Evolutionary conservation across 768 basidiomycete species (phyloP).

Genomic region (Russula foetens): DNA sequence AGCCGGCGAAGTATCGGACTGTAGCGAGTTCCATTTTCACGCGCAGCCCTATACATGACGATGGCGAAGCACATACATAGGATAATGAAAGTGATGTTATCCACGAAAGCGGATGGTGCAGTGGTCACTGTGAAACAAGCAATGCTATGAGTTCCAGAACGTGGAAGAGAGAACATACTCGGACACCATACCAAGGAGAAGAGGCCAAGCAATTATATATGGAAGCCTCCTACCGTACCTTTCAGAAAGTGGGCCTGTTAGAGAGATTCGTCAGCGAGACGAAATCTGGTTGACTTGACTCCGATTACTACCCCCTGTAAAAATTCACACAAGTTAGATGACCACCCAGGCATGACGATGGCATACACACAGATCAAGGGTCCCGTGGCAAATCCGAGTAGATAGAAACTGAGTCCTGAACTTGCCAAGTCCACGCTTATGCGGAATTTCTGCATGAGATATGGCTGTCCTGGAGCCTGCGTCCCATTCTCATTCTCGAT

Average conservation of each 20-base stretch:
- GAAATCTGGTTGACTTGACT: too few species aligned
- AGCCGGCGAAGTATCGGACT: conserved; percentile 20
- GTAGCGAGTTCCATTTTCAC: not conserved
- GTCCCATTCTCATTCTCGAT: not conserved
- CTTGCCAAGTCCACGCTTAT: conserved; percentile 19
- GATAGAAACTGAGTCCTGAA: conserved; percentile 21
- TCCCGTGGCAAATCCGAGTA: conserved; percentile 21
- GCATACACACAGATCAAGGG: conserved; percentile 19
- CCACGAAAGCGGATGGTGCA: conserved; percentile 14
- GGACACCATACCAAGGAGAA: conserved; percentile 15
- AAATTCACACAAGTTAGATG: not conserved
- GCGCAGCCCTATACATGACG: not conserved
- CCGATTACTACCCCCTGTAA: not conserved
- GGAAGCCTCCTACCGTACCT: conserved; percentile 15
- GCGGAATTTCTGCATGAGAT: conserved; percentile 16
- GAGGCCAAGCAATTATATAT: conserved; percentile 15
- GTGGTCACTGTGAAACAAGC: not conserved
- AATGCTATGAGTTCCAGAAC: not conserved
- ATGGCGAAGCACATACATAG: conserved; percentile 6
- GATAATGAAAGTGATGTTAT: conserved; percentile 18
- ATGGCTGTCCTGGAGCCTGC: conserved; percentile 20
- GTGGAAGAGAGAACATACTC: not conserved
- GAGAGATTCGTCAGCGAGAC: not conserved
- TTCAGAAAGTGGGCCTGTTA: conserved; percentile 17
- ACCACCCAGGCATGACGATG: not conserved